A percentile compares a stretch with the other conserved stretches of the same genome.
Conservation (phyloP, 108 stramenopile species). For the Skeletonema tropicum region DNA sequence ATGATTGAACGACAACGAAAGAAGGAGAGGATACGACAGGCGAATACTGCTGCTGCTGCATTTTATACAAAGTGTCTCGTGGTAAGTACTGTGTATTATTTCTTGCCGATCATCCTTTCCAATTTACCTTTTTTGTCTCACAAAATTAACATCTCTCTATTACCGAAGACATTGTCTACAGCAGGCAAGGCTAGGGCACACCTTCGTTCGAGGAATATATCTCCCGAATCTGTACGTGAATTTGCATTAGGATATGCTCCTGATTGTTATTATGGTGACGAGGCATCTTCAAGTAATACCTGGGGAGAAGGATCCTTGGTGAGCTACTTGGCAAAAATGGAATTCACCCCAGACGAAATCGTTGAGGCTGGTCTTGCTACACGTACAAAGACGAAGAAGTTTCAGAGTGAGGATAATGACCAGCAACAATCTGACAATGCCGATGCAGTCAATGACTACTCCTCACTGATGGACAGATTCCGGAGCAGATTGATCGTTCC, state of each 20-base stretch:
- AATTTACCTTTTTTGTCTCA: background rate
- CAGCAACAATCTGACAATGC: background rate
- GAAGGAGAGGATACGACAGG: slow-evolving; percentile 62
- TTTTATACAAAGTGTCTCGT: slow-evolving; percentile 79
- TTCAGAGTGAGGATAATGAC: background rate
- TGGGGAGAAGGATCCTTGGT: slow-evolving; percentile 84
- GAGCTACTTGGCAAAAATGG: slow-evolving; percentile 63
- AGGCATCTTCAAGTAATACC: slow-evolving; percentile 17
- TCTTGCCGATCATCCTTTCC: background rate
- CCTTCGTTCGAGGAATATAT: slow-evolving; percentile 62
- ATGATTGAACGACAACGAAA: slow-evolving; percentile 40
- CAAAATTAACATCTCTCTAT: background rate
- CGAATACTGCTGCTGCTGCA: slow-evolving; percentile 81
- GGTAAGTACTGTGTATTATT: too few relatives aligned
- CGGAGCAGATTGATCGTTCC: slow-evolving; percentile 78
- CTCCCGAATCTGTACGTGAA: slow-evolving; percentile 66
- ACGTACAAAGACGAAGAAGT: slow-evolving; percentile 45
- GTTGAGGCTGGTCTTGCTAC: slow-evolving; percentile 87
- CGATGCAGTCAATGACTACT: slow-evolving; percentile 24
- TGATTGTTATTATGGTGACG: slow-evolving; percentile 70
- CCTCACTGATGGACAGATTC: slow-evolving; percentile 79
- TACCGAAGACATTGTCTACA: slow-evolving; percentile 46
- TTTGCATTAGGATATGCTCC: slow-evolving; percentile 93
- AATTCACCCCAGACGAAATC: slow-evolving; percentile 78
- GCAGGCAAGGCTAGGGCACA: slow-evolving; percentile 78